Evolutionary conservation across 1,139 yeast genomes (phyloP).

Genomic region (Schwanniomyces etchellsii): DNA sequence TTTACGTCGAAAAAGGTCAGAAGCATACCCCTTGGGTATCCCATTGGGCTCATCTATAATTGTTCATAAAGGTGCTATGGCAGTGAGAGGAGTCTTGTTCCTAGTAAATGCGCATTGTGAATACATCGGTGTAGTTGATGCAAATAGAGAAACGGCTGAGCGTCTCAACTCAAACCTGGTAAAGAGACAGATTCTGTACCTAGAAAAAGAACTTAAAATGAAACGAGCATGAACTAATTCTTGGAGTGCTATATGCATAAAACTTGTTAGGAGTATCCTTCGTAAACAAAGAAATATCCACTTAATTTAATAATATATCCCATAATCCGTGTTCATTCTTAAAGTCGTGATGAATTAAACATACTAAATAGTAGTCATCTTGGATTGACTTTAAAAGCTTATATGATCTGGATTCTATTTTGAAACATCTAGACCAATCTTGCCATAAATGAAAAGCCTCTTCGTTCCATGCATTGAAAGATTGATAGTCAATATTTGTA

Average conservation of each 20-base stretch:
- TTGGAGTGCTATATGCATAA: neutral
- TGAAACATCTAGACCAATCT: conserved; percentile 86
- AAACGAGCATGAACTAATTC: neutral
- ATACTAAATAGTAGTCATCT: conserved; percentile 65
- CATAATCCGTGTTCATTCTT: conserved; percentile 72
- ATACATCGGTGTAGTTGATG: conserved; percentile 26
- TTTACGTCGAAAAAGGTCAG: conserved; percentile 15
- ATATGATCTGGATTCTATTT: conserved; percentile 48
- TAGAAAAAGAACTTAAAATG: conserved; percentile 15
- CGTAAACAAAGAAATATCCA: conserved; percentile 15
- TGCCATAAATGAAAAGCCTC: conserved; percentile 89
- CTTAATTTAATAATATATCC: conserved; percentile 49
- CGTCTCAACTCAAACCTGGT: conserved; percentile 28
- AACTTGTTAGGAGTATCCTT: neutral
- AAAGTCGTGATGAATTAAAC: conserved; percentile 82
- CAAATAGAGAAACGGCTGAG: conserved; percentile 18
- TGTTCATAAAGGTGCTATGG: conserved; percentile 26
- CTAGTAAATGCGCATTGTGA: conserved; percentile 25
- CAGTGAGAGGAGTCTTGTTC: conserved; percentile 31
- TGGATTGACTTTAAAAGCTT: conserved; percentile 57
- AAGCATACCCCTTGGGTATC: conserved; percentile 27
- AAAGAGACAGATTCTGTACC: conserved; percentile 28
- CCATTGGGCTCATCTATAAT: conserved; percentile 35
- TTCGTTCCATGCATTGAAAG: conserved; percentile 89
- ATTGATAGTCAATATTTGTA: conserved; percentile 81